Evolutionary conservation across 1,139 yeast species (phyloP), one percentile per base, ranked within the genome.

Genomic region (Debaryomycetaceae sp.): DNA sequence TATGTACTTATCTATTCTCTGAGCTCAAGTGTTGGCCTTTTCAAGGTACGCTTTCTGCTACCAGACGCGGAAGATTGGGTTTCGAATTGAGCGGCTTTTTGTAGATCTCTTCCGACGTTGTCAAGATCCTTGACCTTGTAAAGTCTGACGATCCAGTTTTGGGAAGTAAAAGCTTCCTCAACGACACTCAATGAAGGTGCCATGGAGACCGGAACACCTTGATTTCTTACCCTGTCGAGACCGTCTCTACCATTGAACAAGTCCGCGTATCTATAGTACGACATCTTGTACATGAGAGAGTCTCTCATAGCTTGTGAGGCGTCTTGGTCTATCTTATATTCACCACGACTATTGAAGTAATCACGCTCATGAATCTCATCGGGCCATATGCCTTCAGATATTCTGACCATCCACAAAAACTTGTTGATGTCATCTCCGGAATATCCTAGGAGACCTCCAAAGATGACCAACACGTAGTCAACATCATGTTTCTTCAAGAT

Each of bases 301-400:
- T 93, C 76, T 59, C 78, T 83, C 98, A 95, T 91, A 37, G 96
- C 75, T 37, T 78, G 71, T 2, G 97, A 73, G 13, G 99, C 99
- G 34, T 73, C 74, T 46, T 76, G 80, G 63, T 93, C 99, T 46
- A 93, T 85, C 58, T 83, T 82, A 66, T 90, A 95, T 65, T 90
- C 97, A 47, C 98, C 97, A 45, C 79, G 69, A 7, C 83, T 80
- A 23, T 95, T 87, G 75, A 90, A 95, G 69, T 72, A 95, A 54
- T 84, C 80, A 52, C 95, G 75, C 68, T 95, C 99, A 55, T 74
- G 80, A 45, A 95, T 83, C 62, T 93, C 98, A 34, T 93, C 98
- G 1, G 99, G 99, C 99, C 99, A 95, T 50, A 95, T 89, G 49
- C 99, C 99, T 68, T 93, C 97, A n/a, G 97, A 81, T 54, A 95